Evolutionary conservation across 2,329 filamentous ascomycete genomes (phyloP).

Genomic region (Pseudocercospora fuligena): DNA sequence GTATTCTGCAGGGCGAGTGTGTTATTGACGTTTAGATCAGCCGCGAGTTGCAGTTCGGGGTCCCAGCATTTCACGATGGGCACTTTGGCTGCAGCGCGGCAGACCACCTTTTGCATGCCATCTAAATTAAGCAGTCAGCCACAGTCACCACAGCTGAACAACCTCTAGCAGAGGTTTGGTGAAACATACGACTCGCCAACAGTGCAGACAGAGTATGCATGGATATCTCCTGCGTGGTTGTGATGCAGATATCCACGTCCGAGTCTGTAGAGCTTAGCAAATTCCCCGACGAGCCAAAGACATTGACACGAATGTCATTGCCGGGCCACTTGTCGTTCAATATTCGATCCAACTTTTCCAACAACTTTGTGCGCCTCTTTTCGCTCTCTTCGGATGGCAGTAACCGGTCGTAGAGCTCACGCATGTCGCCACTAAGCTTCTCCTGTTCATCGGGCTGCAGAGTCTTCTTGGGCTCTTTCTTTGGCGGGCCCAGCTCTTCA

Average conservation of each 20-base stretch:
- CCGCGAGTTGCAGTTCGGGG: slow-evolving; percentile 83
- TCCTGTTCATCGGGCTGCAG: slow-evolving; percentile 74
- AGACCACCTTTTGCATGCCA: slow-evolving; percentile 96
- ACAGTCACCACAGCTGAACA: slow-evolving; percentile 7
- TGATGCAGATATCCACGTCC: slow-evolving; percentile 98
- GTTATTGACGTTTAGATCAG: slow-evolving; percentile 99
- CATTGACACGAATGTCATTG: slow-evolving; percentile 83
- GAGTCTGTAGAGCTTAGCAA: slow-evolving; percentile 93
- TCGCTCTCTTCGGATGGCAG: slow-evolving; percentile 81
- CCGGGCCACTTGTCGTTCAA: slow-evolving; percentile 92
- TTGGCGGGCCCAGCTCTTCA: slow-evolving; percentile 73
- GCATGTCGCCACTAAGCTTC: slow-evolving; percentile 80
- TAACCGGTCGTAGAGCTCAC: slow-evolving; percentile 81
- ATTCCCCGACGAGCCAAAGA: slow-evolving; percentile 98
- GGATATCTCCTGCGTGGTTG: slow-evolving; percentile 85
- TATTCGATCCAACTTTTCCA: slow-evolving; percentile 85
- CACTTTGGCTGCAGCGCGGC: slow-evolving; percentile 92
- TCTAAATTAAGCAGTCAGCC: slow-evolving; percentile 58
- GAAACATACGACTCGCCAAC: slow-evolving; percentile 75
- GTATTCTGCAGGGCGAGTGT: slow-evolving; percentile 94
- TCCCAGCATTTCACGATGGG: slow-evolving; percentile 99
- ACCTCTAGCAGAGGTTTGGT: slow-evolving; percentile 9
- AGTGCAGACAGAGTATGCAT: slow-evolving; percentile 90
- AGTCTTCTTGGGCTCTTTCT: slow-evolving; percentile 70
- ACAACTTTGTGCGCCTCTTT: slow-evolving; percentile 72